Conservation (phyloP, 2,329 filamentous ascomycete genomes). For the Penicillium sp. region DNA sequence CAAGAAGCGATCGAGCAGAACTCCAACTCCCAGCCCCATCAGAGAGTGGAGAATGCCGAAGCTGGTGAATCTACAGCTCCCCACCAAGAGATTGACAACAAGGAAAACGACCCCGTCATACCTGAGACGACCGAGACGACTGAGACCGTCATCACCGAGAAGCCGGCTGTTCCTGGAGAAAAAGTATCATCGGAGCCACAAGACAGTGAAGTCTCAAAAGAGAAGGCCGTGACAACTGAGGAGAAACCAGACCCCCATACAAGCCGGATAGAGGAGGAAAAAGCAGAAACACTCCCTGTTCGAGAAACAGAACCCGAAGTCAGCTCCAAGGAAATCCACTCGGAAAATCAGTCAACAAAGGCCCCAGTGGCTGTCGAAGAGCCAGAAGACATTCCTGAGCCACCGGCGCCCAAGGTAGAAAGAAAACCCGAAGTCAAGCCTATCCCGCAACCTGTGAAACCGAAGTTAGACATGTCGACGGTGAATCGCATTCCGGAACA, state of each 20-base stretch:
- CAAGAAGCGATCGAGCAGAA: background rate
- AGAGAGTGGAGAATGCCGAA: background rate
- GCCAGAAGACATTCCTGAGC: background rate
- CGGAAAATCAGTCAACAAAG: background rate
- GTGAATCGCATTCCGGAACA: conserved; percentile 68
- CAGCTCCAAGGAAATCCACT: background rate
- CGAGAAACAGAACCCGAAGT: too few species aligned
- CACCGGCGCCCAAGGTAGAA: background rate
- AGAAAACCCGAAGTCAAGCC: background rate
- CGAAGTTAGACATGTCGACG: conserved; percentile 37
- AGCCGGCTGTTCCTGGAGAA: background rate
- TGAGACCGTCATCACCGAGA: too few species aligned
- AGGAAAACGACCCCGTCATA: background rate
- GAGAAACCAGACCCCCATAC: background rate
- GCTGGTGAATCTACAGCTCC: background rate
- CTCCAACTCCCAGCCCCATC: background rate
- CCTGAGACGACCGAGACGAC: background rate
- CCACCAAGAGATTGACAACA: background rate
- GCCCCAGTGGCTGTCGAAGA: background rate
- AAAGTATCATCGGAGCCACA: too few species aligned
- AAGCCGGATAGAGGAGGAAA: background rate
- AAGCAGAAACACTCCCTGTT: background rate
- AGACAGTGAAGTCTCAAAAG: background rate
- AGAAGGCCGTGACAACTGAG: background rate
- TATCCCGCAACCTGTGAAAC: background rate